A percentile compares a stretch with the other conserved stretches of the same genome.
Evolutionary conservation across 2,329 filamentous ascomycete species (phyloP).

Genomic region (Hypoxylon sp.): DNA sequence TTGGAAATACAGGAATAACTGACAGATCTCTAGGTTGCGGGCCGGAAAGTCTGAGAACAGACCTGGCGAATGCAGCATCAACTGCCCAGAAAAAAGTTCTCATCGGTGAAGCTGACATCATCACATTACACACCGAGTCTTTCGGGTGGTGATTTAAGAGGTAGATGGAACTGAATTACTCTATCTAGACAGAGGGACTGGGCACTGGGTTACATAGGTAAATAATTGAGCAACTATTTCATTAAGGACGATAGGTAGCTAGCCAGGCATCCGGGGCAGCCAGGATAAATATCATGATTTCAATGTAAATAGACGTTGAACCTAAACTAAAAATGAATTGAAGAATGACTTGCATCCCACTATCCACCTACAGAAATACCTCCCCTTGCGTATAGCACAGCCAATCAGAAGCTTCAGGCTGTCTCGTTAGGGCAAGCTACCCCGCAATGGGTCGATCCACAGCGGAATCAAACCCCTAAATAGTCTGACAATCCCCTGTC

Average conservation of each 20-base stretch:
- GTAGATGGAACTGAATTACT: neutral
- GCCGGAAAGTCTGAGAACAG: constrained; percentile 39
- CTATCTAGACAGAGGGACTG: neutral
- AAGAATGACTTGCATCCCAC: constrained; percentile 13
- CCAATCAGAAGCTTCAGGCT: constrained; percentile 33
- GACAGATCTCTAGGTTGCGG: constrained; percentile 34
- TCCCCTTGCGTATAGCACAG: neutral
- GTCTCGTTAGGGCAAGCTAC: constrained; percentile 44
- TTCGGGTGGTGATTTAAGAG: constrained; percentile 37
- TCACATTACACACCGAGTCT: constrained; percentile 43
- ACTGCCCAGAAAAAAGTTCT: constrained; percentile 36
- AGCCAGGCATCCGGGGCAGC: neutral
- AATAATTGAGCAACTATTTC: constrained; percentile 7
- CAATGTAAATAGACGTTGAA: constrained; percentile 2
- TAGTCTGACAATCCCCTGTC: neutral
- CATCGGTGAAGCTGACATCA: constrained; percentile 34
- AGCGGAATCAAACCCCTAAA: constrained; percentile 10
- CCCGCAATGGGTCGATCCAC: constrained; percentile 35
- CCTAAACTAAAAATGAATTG: neutral
- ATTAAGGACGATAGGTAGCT: neutral
- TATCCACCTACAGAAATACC: constrained; percentile 1
- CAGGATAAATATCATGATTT: neutral
- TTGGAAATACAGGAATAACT: neutral
- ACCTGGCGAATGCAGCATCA: constrained; percentile 40
- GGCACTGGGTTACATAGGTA: constrained; percentile 8